Evolutionary conservation across 1,139 yeast species (phyloP).

Genomic region (Dujonia santamariae): DNA sequence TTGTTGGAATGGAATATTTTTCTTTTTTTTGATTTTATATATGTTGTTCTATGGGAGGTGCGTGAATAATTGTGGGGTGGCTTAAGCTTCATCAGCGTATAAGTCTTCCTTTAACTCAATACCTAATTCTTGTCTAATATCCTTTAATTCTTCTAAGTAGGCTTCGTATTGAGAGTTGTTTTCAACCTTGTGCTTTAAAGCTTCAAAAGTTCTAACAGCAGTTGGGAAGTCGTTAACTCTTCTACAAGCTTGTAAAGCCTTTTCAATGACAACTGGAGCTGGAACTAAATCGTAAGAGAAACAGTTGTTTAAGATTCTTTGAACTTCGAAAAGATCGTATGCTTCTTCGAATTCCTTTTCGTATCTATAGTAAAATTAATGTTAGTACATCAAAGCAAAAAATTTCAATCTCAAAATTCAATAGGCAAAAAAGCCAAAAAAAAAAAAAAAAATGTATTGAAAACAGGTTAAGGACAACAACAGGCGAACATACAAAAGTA

Average conservation of each 20-base stretch:
- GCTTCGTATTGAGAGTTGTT: slow-evolving; percentile 91
- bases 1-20: not conserved
- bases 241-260: slow-evolving; percentile 97
- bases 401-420: not conserved
- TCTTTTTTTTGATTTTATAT: not conserved
- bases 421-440: slow-evolving; percentile 1
- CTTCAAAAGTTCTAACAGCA: slow-evolving; percentile 96
- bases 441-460: slow-evolving; percentile 1
- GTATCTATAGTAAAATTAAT: slow-evolving; percentile 58
- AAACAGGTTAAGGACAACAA: no score
- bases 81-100: slow-evolving; percentile 36
- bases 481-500: no score
- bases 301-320: slow-evolving; percentile 84
- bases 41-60: not conserved
- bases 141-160: slow-evolving; percentile 92
- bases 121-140: slow-evolving; percentile 88
- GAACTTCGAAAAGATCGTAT: slow-evolving; percentile 96
- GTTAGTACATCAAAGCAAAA: slow-evolving; percentile 21
- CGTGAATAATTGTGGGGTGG: not conserved
- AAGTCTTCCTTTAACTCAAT: slow-evolving; percentile 92
- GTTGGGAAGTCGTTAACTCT: slow-evolving; percentile 99
- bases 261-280: slow-evolving; percentile 92
- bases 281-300: slow-evolving; percentile 98
- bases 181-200: slow-evolving; percentile 92
- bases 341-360: slow-evolving; percentile 98